Conservation (phyloP, 1,139 yeast genomes). For the Torulaspora pretoriensis region DNA sequence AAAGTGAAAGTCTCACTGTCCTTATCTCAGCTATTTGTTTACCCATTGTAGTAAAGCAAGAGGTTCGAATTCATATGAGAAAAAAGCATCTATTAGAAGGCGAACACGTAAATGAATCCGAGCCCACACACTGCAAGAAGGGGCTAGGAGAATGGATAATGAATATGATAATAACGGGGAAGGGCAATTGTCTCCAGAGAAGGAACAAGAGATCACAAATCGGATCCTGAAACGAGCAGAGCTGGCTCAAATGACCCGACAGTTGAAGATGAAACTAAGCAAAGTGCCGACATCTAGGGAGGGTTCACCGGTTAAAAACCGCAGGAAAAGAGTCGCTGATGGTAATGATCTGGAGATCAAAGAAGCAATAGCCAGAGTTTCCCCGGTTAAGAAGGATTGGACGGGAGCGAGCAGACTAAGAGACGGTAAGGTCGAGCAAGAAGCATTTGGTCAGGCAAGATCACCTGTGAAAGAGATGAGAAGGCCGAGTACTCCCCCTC, state of each 20-base stretch:
- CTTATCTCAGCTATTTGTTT: not conserved
- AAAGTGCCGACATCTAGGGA: slow-evolving; percentile 27
- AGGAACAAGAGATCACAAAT: slow-evolving; percentile 33
- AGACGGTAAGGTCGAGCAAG: not conserved
- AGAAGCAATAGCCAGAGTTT: slow-evolving; percentile 14
- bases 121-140: not conserved
- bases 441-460: not conserved
- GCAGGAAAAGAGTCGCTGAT: slow-evolving; percentile 7
- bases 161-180: slow-evolving; percentile 2
- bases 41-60: slow-evolving; percentile 9
- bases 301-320: slow-evolving; percentile 9
- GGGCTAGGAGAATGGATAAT: slow-evolving; percentile 5
- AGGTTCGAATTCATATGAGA: slow-evolving; percentile 1
- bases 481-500: slow-evolving; percentile 10
- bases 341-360: slow-evolving; percentile 12
- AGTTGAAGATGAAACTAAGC: slow-evolving; percentile 33
- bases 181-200: slow-evolving; percentile 25
- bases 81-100: slow-evolving; percentile 7
- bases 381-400: slow-evolving; percentile 12
- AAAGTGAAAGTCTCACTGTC: not conserved
- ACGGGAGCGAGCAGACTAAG: not conserved
- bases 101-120: slow-evolving; percentile 8
- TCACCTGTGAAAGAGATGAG: slow-evolving; percentile 10
- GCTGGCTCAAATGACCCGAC: slow-evolving; percentile 37
- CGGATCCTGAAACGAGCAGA: slow-evolving; percentile 36